Percentiles rank a stretch among this genome's conserved stretches.
These are phyloP conservation scores for Parastagonospora nodorum DNA, from an alignment of 2,329 filamentous ascomycete genomes.

Conservation along the genomic window DNA sequence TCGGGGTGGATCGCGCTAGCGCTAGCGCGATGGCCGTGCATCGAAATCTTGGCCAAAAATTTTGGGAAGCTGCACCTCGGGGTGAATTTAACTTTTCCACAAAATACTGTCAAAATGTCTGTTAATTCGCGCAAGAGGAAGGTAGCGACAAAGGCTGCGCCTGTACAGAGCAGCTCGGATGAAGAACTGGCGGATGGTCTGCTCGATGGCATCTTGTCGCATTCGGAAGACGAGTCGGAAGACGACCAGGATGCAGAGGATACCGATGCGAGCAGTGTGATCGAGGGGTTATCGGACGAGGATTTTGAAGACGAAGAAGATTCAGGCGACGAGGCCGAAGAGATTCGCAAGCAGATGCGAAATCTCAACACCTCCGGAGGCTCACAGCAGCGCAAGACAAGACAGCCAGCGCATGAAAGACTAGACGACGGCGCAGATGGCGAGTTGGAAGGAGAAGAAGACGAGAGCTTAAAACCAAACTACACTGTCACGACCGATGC, in stretches of 20 bases:
- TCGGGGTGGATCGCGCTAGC: conserved; percentile 4
- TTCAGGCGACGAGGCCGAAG: conserved; percentile 39
- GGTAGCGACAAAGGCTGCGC: conserved; percentile 45
- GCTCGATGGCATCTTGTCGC: conserved; percentile 50
- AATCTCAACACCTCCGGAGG: conserved; percentile 46
- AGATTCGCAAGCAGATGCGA: conserved; percentile 52
- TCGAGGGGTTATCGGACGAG: conserved; percentile 39
- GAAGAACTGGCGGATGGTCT: conserved; percentile 46
- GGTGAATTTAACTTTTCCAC: conserved; percentile 8
- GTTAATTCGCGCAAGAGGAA: conserved; percentile 58
- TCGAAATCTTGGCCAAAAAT: conserved; percentile 36
- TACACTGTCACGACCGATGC: conserved; percentile 75
- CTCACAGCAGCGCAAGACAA: conserved; percentile 20
- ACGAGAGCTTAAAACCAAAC: conserved; percentile 51
- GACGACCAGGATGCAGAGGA: conserved; percentile 27
- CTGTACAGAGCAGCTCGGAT: conserved; percentile 34
- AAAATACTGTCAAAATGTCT: conserved; percentile 28
- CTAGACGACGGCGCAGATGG: conserved; percentile 22
- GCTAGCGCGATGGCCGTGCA: conserved; percentile 19
- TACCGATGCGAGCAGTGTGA: conserved; percentile 39
- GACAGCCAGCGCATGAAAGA: conserved; percentile 19
- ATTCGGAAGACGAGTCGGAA: conserved; percentile 48
- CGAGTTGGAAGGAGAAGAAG: conserved; percentile 31
- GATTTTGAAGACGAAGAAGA: conserved; percentile 40
- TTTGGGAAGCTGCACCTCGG: conserved; percentile 20